Base-by-base conservation (phyloP, 768 basidiomycete species). In the Aureoboletus auriporus region DNA sequence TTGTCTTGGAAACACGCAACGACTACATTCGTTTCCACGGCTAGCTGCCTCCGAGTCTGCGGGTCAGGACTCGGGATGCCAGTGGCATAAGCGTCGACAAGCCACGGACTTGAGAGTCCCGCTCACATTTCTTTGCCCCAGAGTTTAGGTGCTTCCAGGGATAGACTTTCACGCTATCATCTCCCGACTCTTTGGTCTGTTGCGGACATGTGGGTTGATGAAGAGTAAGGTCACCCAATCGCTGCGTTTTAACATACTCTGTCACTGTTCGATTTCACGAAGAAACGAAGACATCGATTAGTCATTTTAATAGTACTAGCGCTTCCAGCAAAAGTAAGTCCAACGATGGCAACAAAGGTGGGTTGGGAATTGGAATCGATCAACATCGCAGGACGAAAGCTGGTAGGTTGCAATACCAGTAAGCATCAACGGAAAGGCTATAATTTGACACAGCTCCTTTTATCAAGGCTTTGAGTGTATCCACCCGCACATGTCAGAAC, bases 21-120 rank as follows among this genome's bases (percentile, higher is more conserved):
- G 83, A 89, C 64, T 84, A 79, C 53, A 79, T 89, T 49, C 80
- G 88, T 45, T 89, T 89, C 62, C 86, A 88, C 61, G 84, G 86
- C 86, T 14, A n/a, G 30, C 7, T 56, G n/a, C n/a, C n/a, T n/a
- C n/a, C n/a, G n/a, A n/a, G n/a, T 83, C 5, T 46, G 78, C 16
- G 56, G 67, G 11, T 62, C 70, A 6, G 68, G 73, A 16, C 39
- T 75, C 5, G 79, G 70, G 59, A 81, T 85, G n/a, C n/a, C n/a
- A n/a, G n/a, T n/a, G 76, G 74, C 79, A 77, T 89, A 66, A 55
- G 82, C 69, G 6, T 46, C 10, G 40, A 17, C 20, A 28, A 20
- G 13, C n/a, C 39, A 8, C 36, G 11, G 34, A 23, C 20, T 7
- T 26, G 23, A 16, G 29, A 26, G 29, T n/a, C n/a, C 29, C 11